phyloP scores from a whole-genome alignment of 2,329 filamentous ascomycete genomes.

The Claviceps cyperi region DNA sequence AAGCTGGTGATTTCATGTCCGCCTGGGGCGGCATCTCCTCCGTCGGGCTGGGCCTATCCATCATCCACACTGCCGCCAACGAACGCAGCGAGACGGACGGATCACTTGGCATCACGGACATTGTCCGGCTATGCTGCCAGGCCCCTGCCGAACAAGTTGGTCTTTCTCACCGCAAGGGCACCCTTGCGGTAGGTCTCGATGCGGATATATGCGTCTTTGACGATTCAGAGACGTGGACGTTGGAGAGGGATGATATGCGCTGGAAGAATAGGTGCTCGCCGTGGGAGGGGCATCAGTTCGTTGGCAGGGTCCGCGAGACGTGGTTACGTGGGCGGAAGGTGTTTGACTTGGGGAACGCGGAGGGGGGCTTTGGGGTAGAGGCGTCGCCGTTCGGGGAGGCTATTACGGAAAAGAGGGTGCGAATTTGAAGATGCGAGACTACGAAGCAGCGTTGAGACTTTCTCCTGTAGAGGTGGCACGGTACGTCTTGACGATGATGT shows the following conservation, averaged over 20 bases:
- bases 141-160: slow-evolving; percentile 86
- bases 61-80: slow-evolving; percentile 67
- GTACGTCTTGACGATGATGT: too few species aligned
- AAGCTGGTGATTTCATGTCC: slow-evolving; percentile 73
- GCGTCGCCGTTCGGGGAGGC: slow-evolving; percentile 32
- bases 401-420: slow-evolving; percentile 44
- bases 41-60: slow-evolving; percentile 81
- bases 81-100: slow-evolving; percentile 34
- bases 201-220: slow-evolving; percentile 88
- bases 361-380: slow-evolving; percentile 34
- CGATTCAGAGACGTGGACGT: slow-evolving; percentile 62
- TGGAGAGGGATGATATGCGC: slow-evolving; percentile 66
- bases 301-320: slow-evolving; percentile 68
- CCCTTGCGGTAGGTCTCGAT: slow-evolving; percentile 63
- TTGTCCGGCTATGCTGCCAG: slow-evolving; percentile 71
- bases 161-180: slow-evolving; percentile 64
- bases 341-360: slow-evolving; percentile 48
- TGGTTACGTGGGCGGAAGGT: slow-evolving; percentile 67
- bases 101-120: slow-evolving; percentile 49
- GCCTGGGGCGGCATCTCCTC: slow-evolving; percentile 95
- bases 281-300: slow-evolving; percentile 69
- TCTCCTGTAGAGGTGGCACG: too few species aligned
- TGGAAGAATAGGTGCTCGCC: slow-evolving; percentile 90
- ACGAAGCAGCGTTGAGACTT: too few species aligned
- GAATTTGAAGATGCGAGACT: too few species aligned